Evolutionary conservation across 805 yeast species (phyloP).

Genomic region (Metschnikowia aberdeeniae): DNA sequence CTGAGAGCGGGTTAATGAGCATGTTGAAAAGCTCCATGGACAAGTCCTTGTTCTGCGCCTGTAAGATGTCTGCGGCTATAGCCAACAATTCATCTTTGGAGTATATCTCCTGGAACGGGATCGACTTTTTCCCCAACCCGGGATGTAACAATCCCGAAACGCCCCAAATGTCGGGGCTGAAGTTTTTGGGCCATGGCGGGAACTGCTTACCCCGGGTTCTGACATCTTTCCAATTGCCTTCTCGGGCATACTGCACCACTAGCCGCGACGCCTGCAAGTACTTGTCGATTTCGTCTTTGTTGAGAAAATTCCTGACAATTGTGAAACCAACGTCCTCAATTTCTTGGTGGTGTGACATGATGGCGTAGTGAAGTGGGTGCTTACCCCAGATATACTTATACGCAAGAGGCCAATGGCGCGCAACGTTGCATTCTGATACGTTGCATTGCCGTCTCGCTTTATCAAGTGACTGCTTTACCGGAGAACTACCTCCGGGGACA

Average conservation of each 20-base stretch:
- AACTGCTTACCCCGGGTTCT: conserved; percentile 51
- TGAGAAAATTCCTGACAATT: conserved; percentile 37
- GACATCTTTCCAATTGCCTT: conserved; percentile 47
- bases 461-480: neutral
- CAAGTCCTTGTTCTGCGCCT: conserved; percentile 30
- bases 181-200: conserved; percentile 54
- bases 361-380: neutral
- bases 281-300: conserved; percentile 34
- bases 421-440: conserved; percentile 1
- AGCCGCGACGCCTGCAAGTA: conserved; percentile 35
- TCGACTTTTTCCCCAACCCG: conserved; percentile 32
- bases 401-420: neutral
- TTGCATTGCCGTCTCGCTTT: neutral
- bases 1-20: conserved; percentile 50
- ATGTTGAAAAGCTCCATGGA: conserved; percentile 49
- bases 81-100: conserved; percentile 35
- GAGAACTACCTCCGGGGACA: too few species aligned
- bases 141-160: conserved; percentile 47
- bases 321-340: conserved; percentile 36
- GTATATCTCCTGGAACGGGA: conserved; percentile 39
- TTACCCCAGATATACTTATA: conserved; percentile 1
- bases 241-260: conserved; percentile 40
- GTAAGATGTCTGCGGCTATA: conserved; percentile 42
- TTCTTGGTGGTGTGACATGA: conserved; percentile 28
- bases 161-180: conserved; percentile 53